Conservation (phyloP, 345 rosid genomes). For the Clarkia xantiana region DNA sequence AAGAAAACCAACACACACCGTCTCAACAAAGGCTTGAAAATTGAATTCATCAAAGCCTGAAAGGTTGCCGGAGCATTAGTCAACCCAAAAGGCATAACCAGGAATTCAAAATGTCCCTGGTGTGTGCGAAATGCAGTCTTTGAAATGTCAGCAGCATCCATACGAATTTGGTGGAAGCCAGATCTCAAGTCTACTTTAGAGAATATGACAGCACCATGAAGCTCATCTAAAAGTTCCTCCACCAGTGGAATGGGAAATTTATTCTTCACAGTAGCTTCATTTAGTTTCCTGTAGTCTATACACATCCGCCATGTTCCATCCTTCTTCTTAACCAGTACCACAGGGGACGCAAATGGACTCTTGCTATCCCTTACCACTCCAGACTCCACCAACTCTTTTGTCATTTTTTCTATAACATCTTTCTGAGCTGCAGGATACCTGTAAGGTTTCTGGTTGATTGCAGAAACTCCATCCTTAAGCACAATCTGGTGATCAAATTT, state of each 20-base stretch:
- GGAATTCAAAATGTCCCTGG: not conserved
- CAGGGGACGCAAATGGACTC: too few species aligned
- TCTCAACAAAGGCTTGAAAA: not conserved
- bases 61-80: too few species aligned
- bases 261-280: too few species aligned
- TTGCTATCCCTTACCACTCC: not conserved
- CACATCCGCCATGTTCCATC: too few species aligned
- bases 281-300: not conserved
- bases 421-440: not conserved
- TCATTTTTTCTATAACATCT: constrained; percentile 1
- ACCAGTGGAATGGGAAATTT: too few species aligned
- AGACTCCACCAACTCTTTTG: not conserved
- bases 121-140: not conserved
- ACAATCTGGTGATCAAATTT: not conserved
- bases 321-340: too few species aligned
- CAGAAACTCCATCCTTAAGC: not conserved
- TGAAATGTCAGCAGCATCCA: too few species aligned
- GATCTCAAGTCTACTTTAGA: too few species aligned
- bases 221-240: not conserved
- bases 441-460: not conserved
- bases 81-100: too few species aligned
- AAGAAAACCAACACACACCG: not conserved
- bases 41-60: too few species aligned
- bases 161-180: constrained; percentile 4
- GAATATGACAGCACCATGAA: not conserved